Evolutionary conservation across 345 rosid genomes (phyloP), one percentile per base, ranked within the genome.

Genomic region (Gossypium bickii): DNA sequence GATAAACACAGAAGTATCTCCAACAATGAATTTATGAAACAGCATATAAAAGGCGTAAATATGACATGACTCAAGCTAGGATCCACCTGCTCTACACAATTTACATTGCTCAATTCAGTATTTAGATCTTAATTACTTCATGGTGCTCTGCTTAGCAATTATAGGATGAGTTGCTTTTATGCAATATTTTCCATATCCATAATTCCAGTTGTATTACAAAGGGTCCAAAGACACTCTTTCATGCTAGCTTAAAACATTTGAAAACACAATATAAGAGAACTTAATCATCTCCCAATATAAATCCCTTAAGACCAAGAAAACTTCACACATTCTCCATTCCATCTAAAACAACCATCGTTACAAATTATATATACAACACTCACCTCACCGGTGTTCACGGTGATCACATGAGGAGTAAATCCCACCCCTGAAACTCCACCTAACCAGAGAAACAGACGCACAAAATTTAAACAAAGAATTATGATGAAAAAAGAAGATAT

Each of bases 341-440:
- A 34, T 34, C 7, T 34, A 34, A 9, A 45, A 45, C 49, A 10
- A 45, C 49, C 2, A 34, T 34, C 41, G 41, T 34, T 34, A 34
- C 41, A 34, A 34, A 34, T 5, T 34, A 34, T 5, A 34, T 34
- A 34, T 34, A 34, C 41, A 34, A 1, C 10, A 45, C 49, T 45
- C 49, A 45, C 98, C 93, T 94, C 97, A 52, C 98, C 98, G 12
- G 87, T 81, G 70, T 86, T 83, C 59, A 95, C 97, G 24, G 83
- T 84, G 69, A 95, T 95, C 61, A 95, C 98, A 82, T 95, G 99
- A 18, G 99, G 99, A 58, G 98, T 95, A 81, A 95, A 95, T 60
- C 97, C 98, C n/a, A 88, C 77, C 2, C 98, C 99, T 79, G 93
- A 92, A 79, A 85, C 75, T 70, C 98, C 98, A 83, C 98, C 98